These are phyloP conservation scores for Cladophialophora bantiana DNA, from an alignment of 2,329 filamentous ascomycete species.

Conservation along the genomic window DNA sequence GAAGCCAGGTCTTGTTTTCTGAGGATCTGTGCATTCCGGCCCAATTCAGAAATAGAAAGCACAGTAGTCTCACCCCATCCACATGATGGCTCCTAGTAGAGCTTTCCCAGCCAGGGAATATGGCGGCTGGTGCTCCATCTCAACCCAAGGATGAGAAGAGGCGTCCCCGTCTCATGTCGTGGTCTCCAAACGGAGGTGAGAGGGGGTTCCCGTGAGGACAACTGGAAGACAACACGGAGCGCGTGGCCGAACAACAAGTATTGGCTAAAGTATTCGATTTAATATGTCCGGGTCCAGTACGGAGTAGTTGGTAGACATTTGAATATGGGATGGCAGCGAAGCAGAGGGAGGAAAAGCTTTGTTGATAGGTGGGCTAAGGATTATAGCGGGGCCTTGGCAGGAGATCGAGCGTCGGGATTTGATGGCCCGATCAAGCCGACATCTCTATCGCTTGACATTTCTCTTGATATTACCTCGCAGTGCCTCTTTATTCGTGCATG, in stretches of 20 bases:
- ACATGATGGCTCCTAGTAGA: not conserved
- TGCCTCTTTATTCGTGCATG: conserved; percentile 5
- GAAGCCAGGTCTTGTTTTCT: not conserved
- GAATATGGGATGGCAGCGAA: not conserved
- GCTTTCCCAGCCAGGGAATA: not conserved
- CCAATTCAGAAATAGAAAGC: not conserved
- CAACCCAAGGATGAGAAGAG: not conserved
- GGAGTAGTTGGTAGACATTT: not conserved
- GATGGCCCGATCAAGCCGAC: not conserved
- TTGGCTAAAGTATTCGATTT: not conserved
- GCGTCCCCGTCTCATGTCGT: not conserved
- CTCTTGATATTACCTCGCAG: not conserved
- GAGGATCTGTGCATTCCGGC: not conserved
- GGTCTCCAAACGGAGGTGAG: not conserved
- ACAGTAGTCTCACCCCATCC: not conserved
- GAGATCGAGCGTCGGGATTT: not conserved
- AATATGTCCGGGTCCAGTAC: not conserved
- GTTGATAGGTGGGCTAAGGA: not conserved
- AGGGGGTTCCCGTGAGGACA: not conserved
- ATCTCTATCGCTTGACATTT: not conserved
- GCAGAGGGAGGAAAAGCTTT: not conserved
- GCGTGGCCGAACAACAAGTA: not conserved
- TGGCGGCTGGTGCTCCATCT: not conserved
- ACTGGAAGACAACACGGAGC: not conserved
- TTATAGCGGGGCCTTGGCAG: not conserved